Percentiles rank a stretch among this genome's conserved stretches.
These are phyloP conservation scores for Peronospora belbahrii DNA, from an alignment of 352 stramenopile genomes.

Conservation along the genomic window DNA sequence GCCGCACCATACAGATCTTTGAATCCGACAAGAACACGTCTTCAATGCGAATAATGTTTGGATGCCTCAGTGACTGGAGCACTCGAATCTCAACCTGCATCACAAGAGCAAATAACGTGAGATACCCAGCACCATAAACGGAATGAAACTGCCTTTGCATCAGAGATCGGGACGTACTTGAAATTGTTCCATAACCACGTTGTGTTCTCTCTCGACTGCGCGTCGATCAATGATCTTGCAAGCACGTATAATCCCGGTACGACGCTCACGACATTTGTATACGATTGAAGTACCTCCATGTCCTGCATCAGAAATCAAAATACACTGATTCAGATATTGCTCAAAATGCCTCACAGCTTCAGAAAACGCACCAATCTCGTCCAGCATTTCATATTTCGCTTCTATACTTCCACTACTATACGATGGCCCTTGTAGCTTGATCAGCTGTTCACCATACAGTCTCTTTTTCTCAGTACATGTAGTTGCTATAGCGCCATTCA, in stretches of 20 bases:
- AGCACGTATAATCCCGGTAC: constrained; percentile 42
- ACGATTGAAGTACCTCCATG: constrained; percentile 80
- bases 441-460: constrained; percentile 38
- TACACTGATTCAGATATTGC: background rate
- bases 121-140: background rate
- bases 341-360: background rate
- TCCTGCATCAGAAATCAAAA: constrained; percentile 26
- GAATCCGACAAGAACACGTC: constrained; percentile 80
- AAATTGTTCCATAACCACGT: constrained; percentile 83
- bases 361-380: constrained; percentile 60
- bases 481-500: background rate
- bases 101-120: background rate
- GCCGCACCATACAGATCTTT: constrained; percentile 80
- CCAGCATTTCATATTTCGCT: constrained; percentile 76
- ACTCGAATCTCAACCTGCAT: constrained; percentile 83
- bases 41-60: constrained; percentile 88
- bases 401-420: constrained; percentile 72
- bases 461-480: background rate
- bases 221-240: constrained; percentile 88
- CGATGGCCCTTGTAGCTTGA: constrained; percentile 57
- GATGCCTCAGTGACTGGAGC: constrained; percentile 80
- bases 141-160: background rate
- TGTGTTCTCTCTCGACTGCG: constrained; percentile 57
- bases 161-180: constrained; percentile 35
- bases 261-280: constrained; percentile 70